Base-by-base conservation (phyloP, 192 early-diverging fungal genomes). In the Coemansia reversa region DNA sequence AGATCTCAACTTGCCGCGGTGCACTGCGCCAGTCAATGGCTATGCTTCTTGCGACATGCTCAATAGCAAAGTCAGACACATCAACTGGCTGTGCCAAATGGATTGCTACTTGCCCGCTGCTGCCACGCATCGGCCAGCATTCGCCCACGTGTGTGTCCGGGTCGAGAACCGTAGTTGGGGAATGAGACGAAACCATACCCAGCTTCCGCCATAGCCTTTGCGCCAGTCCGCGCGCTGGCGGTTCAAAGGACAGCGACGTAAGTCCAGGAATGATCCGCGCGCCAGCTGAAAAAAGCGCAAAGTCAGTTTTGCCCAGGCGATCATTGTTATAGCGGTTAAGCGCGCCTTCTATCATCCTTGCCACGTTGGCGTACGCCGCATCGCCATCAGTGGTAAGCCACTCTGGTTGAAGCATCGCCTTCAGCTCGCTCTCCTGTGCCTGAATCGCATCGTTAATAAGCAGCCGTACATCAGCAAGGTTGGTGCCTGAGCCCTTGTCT, bases 101-200 rank as follows among this genome's bases (percentile, higher is more conserved):
- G 16, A 92, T 79, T 0, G 83, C 89, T 23, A 92, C 55, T 33
- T 86, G 83, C 0, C 91, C 91, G 11, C 70, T 29, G 28, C 73
- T 68, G 9, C 90, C 89, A 3, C 63, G 67, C 85, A 92, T 89
- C 0, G 88, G 82, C 91, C 91, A 92, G 67, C 91, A 92, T 66
- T 89, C 83, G 28, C 91, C 91, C 8, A 88, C 74, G 27, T 86
- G 77, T 19, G 81, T 80, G 29, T 74, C 62, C 0, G 80, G 75
- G 25, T 85, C 74, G 23, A 84, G 67, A 23, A 78, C 60, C 3
- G 73, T 63, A 8, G 73, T 11, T 7, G 82, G 82, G 25, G 74
- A 72, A 22, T 82, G 68, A 11, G 74, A 76, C 54, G 63, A 72
- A 16, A 73, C 42, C 63, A 70, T 65, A 9, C 79, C 79, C 51